Base-by-base conservation (phyloP, 2,329 filamentous ascomycete genomes). In the Fusarium tuaranense region DNA sequence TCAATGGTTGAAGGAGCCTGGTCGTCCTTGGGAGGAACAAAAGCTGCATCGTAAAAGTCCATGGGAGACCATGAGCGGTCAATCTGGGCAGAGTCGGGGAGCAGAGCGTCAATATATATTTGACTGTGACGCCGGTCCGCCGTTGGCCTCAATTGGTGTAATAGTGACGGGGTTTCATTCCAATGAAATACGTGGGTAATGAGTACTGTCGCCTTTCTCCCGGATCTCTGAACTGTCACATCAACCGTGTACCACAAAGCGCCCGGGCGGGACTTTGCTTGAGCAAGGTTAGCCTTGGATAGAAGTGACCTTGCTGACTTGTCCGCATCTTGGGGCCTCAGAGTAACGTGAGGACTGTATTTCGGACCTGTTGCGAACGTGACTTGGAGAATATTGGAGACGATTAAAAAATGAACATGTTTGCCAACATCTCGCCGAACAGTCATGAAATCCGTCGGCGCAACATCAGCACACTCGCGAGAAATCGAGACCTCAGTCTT, bases 1-100 rank as follows among this genome's bases (percentile, higher is more conserved):
- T 82, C 41, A 39, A 90, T 83, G 0, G 82, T 80, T 2, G 80
- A 76, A 1, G 86, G 68, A 5, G 80, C 74, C 18, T 78, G 68
- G 63, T 88, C 85, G 7, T 83, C 77, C n/a, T 83, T 84, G 13
- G 84, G 73, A 1, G 93, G 91, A 2, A 92, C 87, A 77, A 91
- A 88, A 2, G 93, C 91, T 18, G 90, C 90, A 63, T 93, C 88
- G 77, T 95, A 95, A 79, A 95, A 95, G 67, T 86, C 85, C 76
- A 88, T 86, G 0, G 88, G 87, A 3, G 86, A 87, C 80, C 82
- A 84, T 22, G 53, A 6, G 10, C 16, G 53, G n/a, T 61, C 34
- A 10, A 60, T 22, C 2, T 62, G 25, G 13, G 39, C 57, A 7
- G 64, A 27, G 14, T 55, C 44, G 9, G 80, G 78, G 16, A 85